Conservation (phyloP, 2,329 filamentous ascomycete genomes). For the Aschersonia sp. region DNA sequence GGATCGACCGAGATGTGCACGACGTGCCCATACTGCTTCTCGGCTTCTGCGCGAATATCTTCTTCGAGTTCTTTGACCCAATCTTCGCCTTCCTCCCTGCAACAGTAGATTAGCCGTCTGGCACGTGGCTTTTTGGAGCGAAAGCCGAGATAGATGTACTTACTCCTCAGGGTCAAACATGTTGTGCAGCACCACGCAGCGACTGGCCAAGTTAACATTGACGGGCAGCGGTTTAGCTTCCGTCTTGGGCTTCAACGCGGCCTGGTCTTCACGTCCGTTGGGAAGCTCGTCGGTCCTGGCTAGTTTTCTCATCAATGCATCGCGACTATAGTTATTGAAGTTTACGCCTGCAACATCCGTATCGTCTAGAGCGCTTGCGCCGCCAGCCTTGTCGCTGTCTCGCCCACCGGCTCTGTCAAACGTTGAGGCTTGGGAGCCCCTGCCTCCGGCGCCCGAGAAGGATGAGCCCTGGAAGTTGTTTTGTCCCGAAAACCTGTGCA, state of each 20-base stretch:
- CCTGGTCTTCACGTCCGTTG: constrained; percentile 52
- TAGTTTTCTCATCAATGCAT: constrained; percentile 97
- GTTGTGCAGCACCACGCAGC: constrained; percentile 87
- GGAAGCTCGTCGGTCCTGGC: constrained; percentile 78
- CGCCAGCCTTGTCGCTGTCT: constrained; percentile 79
- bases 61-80: constrained; percentile 93
- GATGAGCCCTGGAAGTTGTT: constrained; percentile 76
- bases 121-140: neutral
- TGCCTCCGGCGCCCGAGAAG: constrained; percentile 81
- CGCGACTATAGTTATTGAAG: constrained; percentile 98
- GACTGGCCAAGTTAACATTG: constrained; percentile 81
- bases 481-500: constrained; percentile 82
- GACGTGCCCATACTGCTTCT: constrained; percentile 90
- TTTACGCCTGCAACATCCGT: constrained; percentile 97
- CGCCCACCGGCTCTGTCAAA: constrained; percentile 86
- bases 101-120: neutral
- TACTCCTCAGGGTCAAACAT: constrained; percentile 92
- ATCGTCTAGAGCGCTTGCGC: constrained; percentile 90
- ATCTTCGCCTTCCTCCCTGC: constrained; percentile 69
- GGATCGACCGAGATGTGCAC: constrained; percentile 93
- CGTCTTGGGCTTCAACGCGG: constrained; percentile 63
- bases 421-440: constrained; percentile 68
- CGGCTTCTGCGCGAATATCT: constrained; percentile 84
- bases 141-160: constrained; percentile 21
- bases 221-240: constrained; percentile 67